A percentile compares a stretch with the other conserved stretches of the same genome.
Evolutionary conservation across 192 early-diverging fungal species (phyloP).

Genomic region (Podila verticillata): DNA sequence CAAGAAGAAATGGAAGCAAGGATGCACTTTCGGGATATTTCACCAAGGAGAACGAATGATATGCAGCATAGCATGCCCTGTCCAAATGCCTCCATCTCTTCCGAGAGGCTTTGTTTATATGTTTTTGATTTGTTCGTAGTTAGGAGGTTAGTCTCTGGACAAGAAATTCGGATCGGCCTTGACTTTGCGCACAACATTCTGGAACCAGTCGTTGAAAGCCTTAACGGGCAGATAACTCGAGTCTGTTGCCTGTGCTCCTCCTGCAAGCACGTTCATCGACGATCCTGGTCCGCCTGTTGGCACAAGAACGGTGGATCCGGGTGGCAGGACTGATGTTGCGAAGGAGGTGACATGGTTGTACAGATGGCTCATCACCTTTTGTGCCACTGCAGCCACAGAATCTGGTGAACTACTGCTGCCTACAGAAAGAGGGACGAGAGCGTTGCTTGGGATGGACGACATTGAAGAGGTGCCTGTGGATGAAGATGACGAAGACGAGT

Average conservation of each 20-base stretch:
- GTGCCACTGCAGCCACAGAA: constrained; percentile 63
- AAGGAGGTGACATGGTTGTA: constrained; percentile 84
- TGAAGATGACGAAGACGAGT: constrained; percentile 4
- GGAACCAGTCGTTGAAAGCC: constrained; percentile 86
- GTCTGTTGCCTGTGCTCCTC: constrained; percentile 16
- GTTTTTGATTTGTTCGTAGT: too few species aligned
- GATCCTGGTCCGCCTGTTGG: constrained; percentile 57
- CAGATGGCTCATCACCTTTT: constrained; percentile 71
- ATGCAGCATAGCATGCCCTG: neutral
- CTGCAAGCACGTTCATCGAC: constrained; percentile 23
- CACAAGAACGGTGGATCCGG: constrained; percentile 62
- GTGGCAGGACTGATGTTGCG: constrained; percentile 63
- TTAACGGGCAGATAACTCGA: constrained; percentile 67
- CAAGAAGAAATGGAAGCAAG: neutral
- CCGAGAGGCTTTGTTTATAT: too few species aligned
- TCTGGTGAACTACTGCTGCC: constrained; percentile 41
- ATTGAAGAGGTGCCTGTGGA: constrained; percentile 15
- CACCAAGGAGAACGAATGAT: neutral
- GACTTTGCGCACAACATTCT: constrained; percentile 76
- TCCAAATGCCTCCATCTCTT: neutral
- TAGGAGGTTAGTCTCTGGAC: constrained; percentile 13
- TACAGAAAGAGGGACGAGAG: constrained; percentile 19
- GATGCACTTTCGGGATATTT: too few species aligned
- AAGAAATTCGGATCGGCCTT: constrained; percentile 73
- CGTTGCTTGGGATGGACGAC: constrained; percentile 27